A percentile compares a stretch with the other conserved stretches of the same genome.
phyloP scores from a whole-genome alignment of 208 protist genomes.

The Trichomonas vaginalis region DNA sequence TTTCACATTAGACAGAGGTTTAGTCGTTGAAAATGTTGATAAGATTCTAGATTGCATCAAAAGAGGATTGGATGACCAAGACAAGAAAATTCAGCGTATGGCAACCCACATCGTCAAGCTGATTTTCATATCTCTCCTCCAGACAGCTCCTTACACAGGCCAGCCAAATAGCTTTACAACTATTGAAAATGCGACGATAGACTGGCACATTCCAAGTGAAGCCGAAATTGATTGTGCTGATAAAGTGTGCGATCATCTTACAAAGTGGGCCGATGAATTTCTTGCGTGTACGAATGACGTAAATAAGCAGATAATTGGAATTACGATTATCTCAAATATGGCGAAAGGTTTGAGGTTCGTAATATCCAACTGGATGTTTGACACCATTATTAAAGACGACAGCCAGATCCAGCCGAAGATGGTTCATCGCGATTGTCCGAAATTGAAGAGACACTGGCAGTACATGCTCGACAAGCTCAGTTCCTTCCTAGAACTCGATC shows the following conservation, averaged over 20 bases:
- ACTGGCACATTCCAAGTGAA: background rate
- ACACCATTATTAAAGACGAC: background rate
- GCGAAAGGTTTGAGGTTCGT: background rate
- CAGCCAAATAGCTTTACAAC: background rate
- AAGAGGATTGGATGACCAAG: background rate
- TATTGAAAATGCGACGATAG: background rate
- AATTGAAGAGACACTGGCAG: background rate
- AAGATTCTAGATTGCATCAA: background rate
- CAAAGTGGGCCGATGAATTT: background rate
- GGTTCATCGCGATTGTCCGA: background rate
- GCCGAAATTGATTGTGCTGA: background rate
- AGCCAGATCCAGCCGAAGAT: background rate
- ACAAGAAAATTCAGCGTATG: background rate
- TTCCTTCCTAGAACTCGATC: background rate
- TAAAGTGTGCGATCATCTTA: background rate
- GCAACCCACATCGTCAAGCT: background rate
- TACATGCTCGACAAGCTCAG: background rate
- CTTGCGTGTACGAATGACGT: background rate
- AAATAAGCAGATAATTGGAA: background rate
- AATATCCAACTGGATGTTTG: background rate
- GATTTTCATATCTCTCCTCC: no score
- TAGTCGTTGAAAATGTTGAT: background rate
- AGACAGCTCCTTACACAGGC: background rate
- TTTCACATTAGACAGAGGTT: background rate
- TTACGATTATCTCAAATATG: background rate